Conservation (phyloP, 352 stramenopile species). For the Pythium inflatum region DNA sequence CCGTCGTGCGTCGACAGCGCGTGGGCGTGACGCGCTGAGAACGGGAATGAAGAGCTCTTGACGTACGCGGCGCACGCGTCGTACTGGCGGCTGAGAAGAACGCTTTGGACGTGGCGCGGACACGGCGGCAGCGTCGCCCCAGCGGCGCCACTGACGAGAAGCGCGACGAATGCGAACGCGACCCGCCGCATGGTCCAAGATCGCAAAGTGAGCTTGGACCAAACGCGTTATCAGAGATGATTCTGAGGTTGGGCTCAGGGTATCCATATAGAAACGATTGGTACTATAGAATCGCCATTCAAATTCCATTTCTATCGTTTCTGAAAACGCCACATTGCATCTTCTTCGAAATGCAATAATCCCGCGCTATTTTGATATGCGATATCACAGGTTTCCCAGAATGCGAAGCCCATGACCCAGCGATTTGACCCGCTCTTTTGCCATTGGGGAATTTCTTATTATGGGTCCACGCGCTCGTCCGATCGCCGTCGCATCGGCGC, state of each 20-base stretch:
- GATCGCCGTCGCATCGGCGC: too few species aligned
- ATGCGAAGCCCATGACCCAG: too few species aligned
- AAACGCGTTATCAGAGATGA: too few species aligned
- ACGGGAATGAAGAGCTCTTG: not conserved
- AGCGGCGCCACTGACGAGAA: too few species aligned
- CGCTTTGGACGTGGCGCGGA: not conserved
- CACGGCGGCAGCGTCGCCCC: not conserved
- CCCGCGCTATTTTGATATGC: too few species aligned
- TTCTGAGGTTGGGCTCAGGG: too few species aligned
- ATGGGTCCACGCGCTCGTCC: too few species aligned
- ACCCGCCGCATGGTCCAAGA: too few species aligned
- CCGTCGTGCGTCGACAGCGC: not conserved
- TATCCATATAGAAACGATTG: not conserved
- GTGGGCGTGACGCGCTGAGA: not conserved
- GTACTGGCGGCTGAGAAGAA: slow-evolving; percentile 8
- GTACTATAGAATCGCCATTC: not conserved
- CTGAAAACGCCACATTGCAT: not conserved
- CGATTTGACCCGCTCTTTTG: too few species aligned
- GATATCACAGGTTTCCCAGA: too few species aligned
- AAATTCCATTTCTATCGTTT: not conserved
- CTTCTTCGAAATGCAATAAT: not conserved
- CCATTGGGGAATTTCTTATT: too few species aligned
- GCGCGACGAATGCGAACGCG: not conserved
- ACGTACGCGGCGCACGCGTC: not conserved
- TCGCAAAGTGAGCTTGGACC: too few species aligned